These are phyloP conservation scores for Candida awuae DNA, from an alignment of 805 yeast species.

Conservation along the genomic window DNA sequence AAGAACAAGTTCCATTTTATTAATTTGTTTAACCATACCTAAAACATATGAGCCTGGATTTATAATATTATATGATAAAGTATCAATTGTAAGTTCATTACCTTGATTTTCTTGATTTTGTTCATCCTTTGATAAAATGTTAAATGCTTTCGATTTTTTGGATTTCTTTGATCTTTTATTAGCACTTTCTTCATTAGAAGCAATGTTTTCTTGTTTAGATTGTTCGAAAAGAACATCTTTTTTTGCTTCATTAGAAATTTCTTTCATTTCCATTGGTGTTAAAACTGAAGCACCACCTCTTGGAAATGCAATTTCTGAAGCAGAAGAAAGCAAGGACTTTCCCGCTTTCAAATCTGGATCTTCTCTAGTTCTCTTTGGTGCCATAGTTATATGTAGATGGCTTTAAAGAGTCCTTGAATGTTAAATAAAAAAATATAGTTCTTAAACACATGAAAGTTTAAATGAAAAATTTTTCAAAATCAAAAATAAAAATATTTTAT, in stretches of 20 bases:
- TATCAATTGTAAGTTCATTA: conserved; percentile 44
- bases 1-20: conserved; percentile 55
- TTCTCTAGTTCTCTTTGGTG: conserved; percentile 42
- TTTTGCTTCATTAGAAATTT: conserved; percentile 87
- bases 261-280: conserved; percentile 85
- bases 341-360: conserved; percentile 28
- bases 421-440: neutral
- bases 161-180: conserved; percentile 25
- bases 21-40: conserved; percentile 64
- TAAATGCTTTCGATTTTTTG: conserved; percentile 20
- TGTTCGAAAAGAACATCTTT: conserved; percentile 70
- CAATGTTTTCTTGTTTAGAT: conserved; percentile 9
- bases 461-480: neutral
- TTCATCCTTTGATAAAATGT: conserved; percentile 16
- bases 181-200: conserved; percentile 22
- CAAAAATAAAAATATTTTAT: no score
- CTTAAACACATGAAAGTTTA: no score
- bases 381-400: conserved; percentile 4
- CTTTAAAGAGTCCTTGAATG: neutral
- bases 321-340: conserved; percentile 24
- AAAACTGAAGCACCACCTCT: conserved; percentile 91
- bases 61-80: conserved; percentile 52
- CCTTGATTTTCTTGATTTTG: conserved; percentile 23
- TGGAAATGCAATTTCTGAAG: conserved; percentile 64
- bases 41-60: conserved; percentile 66